Evolutionary conservation across 495 filamentous ascomycete genomes (phyloP), one percentile per base, ranked within the genome.

Genomic region (Amniculicola lignicola): DNA sequence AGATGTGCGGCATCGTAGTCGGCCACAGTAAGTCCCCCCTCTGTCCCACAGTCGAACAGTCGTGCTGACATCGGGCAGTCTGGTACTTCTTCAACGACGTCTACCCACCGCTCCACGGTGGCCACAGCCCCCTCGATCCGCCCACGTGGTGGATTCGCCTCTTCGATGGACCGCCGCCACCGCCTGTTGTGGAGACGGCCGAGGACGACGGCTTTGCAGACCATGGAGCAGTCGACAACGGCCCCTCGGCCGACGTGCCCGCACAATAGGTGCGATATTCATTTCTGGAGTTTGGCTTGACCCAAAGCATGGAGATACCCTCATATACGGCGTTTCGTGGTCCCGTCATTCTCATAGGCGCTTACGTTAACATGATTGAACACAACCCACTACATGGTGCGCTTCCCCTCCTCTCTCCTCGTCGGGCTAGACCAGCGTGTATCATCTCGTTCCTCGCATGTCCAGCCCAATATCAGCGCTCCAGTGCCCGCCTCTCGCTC

Each of bases 11-110:
- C 5, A 86, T 95, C 14, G 80, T 91, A 5, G 88, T 97, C 44
- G 93, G 93, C 2, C 93, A 98, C 72, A 70, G 78, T 81, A 68
- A 55, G 77, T 9, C 38, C 16, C 39, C 22, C 18, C 19, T 25
- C 19, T 40, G 37, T 18, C 19, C n/a, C 29, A 33, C n/a, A 33
- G n/a, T n/a, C n/a, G n/a, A 9, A n/a, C 9, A 33, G 29, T n/a
- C 29, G 29, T 33, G 51, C 59, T 67, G 42, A 68, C 37, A 15
- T 24, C 35, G 9, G 1, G 19, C 40, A 81, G 79, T 97, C 25
- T 98, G 91, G 87, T 98, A 97, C 69, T 98, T 95, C 75, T 97
- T 97, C 74, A 87, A 83, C 43, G 93, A 98, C 65, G 90, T 98
- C 14, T 98, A 96, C 69, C 93, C 93, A 4, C 84, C 89, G 23